These are phyloP conservation scores for Vanrija sp. DNA, from an alignment of 1,284 basidiomycete species.

Conservation along the genomic window DNA sequence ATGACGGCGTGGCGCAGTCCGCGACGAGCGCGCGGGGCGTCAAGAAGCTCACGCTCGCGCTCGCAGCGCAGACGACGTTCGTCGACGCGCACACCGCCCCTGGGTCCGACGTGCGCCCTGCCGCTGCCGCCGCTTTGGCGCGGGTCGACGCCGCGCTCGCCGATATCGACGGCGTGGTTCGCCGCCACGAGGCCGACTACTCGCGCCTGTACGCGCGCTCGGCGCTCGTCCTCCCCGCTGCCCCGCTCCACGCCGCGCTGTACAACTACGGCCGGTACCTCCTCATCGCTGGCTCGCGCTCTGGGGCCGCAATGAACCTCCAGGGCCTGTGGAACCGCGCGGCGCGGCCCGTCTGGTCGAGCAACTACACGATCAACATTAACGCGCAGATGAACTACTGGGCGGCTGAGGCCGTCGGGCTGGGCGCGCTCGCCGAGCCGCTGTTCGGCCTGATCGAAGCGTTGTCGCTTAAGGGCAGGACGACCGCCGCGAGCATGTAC, in stretches of 20 bases:
- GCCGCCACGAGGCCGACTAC: background rate
- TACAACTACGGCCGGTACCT: conserved; percentile 15
- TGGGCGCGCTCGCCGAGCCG: conserved; percentile 2
- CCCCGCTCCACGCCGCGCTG: conserved; percentile 4
- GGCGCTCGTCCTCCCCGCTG: background rate
- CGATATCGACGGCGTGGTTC: background rate
- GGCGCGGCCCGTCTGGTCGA: conserved; percentile 8
- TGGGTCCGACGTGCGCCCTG: too few relatives aligned
- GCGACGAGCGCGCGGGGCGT: background rate
- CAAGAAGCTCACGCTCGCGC: background rate
- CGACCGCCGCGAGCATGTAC: conserved; percentile 8
- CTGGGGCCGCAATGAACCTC: conserved; percentile 6
- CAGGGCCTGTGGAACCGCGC: conserved; percentile 16
- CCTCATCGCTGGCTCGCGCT: conserved; percentile 7
- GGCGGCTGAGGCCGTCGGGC: conserved; percentile 1
- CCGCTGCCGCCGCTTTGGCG: background rate
- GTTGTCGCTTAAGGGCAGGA: conserved; percentile 1
- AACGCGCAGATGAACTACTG: conserved; percentile 19
- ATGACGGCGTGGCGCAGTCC: background rate
- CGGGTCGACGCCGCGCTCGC: background rate
- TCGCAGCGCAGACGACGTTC: background rate
- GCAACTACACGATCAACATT: conserved; percentile 15
- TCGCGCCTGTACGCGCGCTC: background rate
- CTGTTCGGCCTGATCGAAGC: conserved; percentile 5
- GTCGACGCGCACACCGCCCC: background rate